Percentiles rank a stretch among this genome's conserved stretches.
Evolutionary conservation across 371 early-diverging fungal genomes (phyloP).

Genomic region (Lichtheimia ramosa): DNA sequence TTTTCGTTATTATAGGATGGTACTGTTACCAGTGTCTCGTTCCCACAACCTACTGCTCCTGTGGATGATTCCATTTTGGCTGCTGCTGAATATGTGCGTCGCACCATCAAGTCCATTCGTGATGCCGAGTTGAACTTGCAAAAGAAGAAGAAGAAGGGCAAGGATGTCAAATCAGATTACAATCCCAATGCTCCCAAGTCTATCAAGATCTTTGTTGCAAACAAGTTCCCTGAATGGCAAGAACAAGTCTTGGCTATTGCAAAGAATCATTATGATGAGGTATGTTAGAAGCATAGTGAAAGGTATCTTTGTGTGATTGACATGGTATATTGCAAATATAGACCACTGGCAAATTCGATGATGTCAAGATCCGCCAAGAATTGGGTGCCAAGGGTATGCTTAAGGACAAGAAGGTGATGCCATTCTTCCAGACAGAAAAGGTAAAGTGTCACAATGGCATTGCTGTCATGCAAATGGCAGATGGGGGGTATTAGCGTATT

Average conservation of each 20-base stretch:
- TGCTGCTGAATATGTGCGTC: slow-evolving; percentile 82
- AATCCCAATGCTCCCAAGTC: slow-evolving; percentile 69
- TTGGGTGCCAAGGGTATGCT: slow-evolving; percentile 74
- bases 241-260: slow-evolving; percentile 73
- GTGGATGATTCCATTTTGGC: slow-evolving; percentile 71
- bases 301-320: neutral
- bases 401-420: slow-evolving; percentile 94
- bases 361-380: slow-evolving; percentile 69
- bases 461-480: neutral
- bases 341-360: slow-evolving; percentile 62
- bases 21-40: slow-evolving; percentile 70
- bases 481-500: neutral
- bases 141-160: slow-evolving; percentile 84
- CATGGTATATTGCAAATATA: slow-evolving; percentile 6
- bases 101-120: slow-evolving; percentile 75
- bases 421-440: slow-evolving; percentile 80
- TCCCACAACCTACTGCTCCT: slow-evolving; percentile 63
- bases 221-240: slow-evolving; percentile 94
- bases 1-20: slow-evolving; percentile 37
- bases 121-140: slow-evolving; percentile 74
- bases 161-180: slow-evolving; percentile 52
- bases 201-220: slow-evolving; percentile 77
- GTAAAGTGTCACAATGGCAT: neutral
- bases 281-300: neutral
- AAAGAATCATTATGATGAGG: slow-evolving; percentile 65